Evolutionary conservation across 2,329 filamentous ascomycete species (phyloP), one percentile per base, ranked within the genome.

Genomic region (Penicillium sp.): DNA sequence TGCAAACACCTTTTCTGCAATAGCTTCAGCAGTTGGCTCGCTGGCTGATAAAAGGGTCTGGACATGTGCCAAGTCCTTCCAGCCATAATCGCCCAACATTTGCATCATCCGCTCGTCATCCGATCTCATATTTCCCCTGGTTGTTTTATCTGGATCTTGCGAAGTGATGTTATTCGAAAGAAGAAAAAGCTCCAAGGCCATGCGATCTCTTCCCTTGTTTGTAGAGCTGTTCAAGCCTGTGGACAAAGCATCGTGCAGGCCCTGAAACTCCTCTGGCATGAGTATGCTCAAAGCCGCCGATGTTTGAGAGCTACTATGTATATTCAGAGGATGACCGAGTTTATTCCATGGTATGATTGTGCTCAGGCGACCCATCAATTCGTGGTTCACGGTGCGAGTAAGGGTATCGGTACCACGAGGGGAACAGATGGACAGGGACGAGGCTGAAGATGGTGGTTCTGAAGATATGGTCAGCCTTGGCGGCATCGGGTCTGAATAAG

Each of bases 11-110:
- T 51, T 57, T 29, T 65, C 62, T 25, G 51, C 41, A 41, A 65
- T 60, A 2, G 61, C 56, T n/a, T 46, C 60, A 16, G 61, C 60
- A 7, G 62, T 65, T 43, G 63, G 60, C 31, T 64, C 58, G 4
- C 43, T 21, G 38, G 33, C 46, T 23, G 60, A 53, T 23, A 53
- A 11, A 31, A 53, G 50, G 21, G n/a, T 36, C 39, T 27, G 13
- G 5, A 45, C n/a, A 27, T 53, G 29, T 25, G 9, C 13, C 19
- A 45, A 27, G n/a, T 53, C 31, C 41, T 39, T 16, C 50, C 50
- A 53, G 4, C 50, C 50, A 29, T 8, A 43, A 15, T 45, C 40
- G 19, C 34, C 13, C n/a, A 53, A 16, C 10, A 38, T 53, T 25
- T 29, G 13, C 9, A 53, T 33, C 13, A 44, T 8, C 8, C 19